Percentiles rank a stretch among this genome's conserved stretches.
Conservation (phyloP, 495 filamentous ascomycete species). For the Aspergillus kassunensis region DNA sequence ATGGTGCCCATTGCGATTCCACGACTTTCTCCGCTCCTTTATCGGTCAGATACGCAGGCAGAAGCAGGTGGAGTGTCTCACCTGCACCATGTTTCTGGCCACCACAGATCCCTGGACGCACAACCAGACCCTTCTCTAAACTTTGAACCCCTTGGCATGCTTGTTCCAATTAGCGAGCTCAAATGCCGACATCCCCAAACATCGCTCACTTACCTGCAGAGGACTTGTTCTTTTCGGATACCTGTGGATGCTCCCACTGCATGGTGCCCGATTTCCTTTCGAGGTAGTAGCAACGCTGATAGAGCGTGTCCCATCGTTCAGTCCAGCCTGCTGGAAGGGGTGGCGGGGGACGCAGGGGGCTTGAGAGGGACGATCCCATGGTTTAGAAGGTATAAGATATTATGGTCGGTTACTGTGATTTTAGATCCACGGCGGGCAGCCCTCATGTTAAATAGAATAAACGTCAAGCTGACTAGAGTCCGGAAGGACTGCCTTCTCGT, state of each 20-base stretch:
- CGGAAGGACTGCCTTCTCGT: background rate
- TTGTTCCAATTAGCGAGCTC: background rate
- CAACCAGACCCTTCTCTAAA: background rate
- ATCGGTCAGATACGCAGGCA: conserved; percentile 2
- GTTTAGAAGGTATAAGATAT: background rate
- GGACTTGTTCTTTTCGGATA: conserved; percentile 1
- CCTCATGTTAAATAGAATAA: background rate
- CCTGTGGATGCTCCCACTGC: background rate
- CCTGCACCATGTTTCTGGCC: background rate
- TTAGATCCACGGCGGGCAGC: background rate
- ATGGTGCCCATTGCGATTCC: background rate
- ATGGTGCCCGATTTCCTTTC: background rate
- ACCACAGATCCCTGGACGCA: background rate
- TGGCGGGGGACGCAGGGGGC: background rate
- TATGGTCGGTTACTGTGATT: background rate
- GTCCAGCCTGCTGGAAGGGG: conserved; percentile 3
- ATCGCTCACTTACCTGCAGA: background rate
- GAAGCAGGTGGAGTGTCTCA: background rate
- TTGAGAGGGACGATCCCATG: background rate
- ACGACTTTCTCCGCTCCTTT: background rate
- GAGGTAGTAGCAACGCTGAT: background rate
- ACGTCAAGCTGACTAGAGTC: background rate
- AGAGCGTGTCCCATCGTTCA: conserved; percentile 1
- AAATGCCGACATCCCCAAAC: background rate
- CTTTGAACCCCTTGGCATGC: background rate